Base-by-base conservation (phyloP, 805 yeast species). In the Komagataella ulmi region DNA sequence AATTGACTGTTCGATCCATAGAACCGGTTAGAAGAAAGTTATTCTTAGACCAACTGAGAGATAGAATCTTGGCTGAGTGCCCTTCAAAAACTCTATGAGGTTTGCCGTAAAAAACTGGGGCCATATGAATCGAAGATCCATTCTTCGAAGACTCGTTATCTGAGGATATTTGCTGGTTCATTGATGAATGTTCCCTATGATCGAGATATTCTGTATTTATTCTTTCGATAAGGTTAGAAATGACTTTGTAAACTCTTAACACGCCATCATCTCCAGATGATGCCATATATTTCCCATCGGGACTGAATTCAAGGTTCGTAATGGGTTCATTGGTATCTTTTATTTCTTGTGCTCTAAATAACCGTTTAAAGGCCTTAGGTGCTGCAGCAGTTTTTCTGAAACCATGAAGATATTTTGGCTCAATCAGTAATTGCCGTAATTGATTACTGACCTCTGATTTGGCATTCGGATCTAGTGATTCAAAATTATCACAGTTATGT, bases 21-120 rank as follows among this genome's bases (percentile, higher is more conserved):
- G 95, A 85, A 3, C 93, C 82, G 18, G 52, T 49, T 7, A 54
- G 95, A 30, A 91, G 62, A 58, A 90, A 90, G 61, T 83, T 83
- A 65, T 88, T 89, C 58, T 83, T 83, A 50, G 95, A 84, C 97
- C 97, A 90, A 59, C 86, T 87, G 40, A 90, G 61, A 8, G 85
- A 79, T n/a, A 88, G 64, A 14, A 91, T 74, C 53, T 88, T 85
- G 48, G 76, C 77, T 0, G 76, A 65, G 64, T 91, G 97, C 17
- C 86, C 93, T 46, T 63, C 65, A 55, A 80, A 84, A 12, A 74
- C 74, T 30, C 77, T 72, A 14, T 73, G 62, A 0, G 97, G 96
- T 8, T 61, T 62, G 3, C 80, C 77, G 56, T 81, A 83, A 63
- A 90, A 89, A 1, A 90, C 87, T 0, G 96, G 91, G 6, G 69